Conservation (phyloP, 345 rosid species). For the Euphorbia peplus region DNA sequence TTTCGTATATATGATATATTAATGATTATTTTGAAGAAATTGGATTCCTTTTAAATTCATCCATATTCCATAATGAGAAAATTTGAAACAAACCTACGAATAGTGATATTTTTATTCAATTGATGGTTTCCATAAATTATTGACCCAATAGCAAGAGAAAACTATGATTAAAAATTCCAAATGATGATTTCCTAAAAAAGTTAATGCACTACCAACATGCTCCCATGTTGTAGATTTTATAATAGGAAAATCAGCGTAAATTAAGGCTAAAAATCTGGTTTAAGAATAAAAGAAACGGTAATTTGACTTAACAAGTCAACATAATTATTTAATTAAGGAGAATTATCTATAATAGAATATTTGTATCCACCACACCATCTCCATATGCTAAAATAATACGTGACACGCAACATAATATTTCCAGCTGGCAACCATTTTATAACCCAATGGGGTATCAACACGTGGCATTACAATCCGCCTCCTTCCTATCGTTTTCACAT, state of each 20-base stretch:
- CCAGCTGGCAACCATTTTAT: constrained; percentile 13
- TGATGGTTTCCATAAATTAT: too few relatives aligned
- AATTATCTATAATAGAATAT: too few relatives aligned
- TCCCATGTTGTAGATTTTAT: not conserved
- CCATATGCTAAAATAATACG: not conserved
- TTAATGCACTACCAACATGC: not conserved
- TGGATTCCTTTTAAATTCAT: too few relatives aligned
- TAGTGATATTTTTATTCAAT: too few relatives aligned
- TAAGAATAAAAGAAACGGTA: not conserved
- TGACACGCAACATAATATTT: not conserved
- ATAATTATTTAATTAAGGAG: not conserved
- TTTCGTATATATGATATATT: too few relatives aligned
- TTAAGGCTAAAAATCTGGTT: constrained; percentile 7
- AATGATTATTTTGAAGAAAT: too few relatives aligned
- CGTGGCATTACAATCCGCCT: not conserved
- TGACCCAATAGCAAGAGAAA: too few relatives aligned
- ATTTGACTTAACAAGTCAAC: constrained; percentile 6
- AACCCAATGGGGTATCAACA: not conserved
- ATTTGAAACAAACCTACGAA: too few relatives aligned
- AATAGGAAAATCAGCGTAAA: not conserved
- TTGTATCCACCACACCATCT: not conserved
- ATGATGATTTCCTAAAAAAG: not conserved
- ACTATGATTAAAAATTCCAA: not conserved
- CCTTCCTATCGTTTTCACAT: not conserved
- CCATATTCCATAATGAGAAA: too few relatives aligned